Evolutionary conservation across 768 basidiomycete species (phyloP).

Genomic region (Podaxis carcinomalis): DNA sequence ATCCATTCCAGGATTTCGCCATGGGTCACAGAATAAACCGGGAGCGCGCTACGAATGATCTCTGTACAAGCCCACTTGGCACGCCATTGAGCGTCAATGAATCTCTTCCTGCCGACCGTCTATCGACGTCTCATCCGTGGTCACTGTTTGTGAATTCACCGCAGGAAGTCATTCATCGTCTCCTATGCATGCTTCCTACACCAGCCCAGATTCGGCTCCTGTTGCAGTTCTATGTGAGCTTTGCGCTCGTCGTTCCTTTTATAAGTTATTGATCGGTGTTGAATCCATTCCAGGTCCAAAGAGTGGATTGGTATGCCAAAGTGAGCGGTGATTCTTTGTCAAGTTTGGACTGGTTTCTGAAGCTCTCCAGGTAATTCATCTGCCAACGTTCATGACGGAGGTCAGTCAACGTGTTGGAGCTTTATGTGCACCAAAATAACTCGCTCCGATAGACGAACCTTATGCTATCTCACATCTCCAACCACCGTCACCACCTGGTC

Average conservation of each 20-base stretch:
- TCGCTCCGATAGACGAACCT: neutral
- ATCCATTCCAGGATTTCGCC: conserved; percentile 6
- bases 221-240: conserved; percentile 20
- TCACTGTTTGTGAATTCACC: conserved; percentile 18
- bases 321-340: neutral
- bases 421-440: neutral
- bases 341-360: neutral
- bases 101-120: neutral
- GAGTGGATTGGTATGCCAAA: conserved; percentile 12
- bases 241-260: neutral
- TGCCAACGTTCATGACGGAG: conserved; percentile 19
- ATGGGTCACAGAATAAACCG: conserved; percentile 9
- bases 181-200: conserved; percentile 16
- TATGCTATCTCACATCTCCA: conserved; percentile 4
- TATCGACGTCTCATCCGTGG: conserved; percentile 19
- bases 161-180: conserved; percentile 16
- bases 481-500: conserved; percentile 2
- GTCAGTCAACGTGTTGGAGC: neutral
- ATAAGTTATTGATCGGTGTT: neutral
- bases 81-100: neutral
- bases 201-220: conserved; percentile 13
- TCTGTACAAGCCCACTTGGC: neutral
- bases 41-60: neutral
- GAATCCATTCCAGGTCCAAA: neutral
- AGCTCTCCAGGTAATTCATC: conserved; percentile 18